These are phyloP conservation scores for Terana coerulea DNA, from an alignment of 768 basidiomycete genomes.

Conservation along the genomic window DNA sequence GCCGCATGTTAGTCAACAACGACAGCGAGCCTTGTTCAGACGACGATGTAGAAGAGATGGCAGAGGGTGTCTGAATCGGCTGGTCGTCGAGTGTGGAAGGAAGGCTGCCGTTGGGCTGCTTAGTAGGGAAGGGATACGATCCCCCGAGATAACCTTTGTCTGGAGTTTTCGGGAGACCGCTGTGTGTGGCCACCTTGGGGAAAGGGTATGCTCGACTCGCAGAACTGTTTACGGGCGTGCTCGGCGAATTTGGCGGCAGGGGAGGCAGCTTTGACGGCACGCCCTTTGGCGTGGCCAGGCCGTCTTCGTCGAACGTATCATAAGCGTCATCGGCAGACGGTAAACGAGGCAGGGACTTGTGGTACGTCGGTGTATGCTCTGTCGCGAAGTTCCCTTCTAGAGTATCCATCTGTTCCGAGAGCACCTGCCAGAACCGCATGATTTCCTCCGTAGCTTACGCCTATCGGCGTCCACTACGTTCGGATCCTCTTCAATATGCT, in stretches of 20 bases:
- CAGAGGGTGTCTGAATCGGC: not conserved
- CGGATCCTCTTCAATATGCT: conserved; percentile 7
- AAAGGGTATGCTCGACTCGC: not conserved
- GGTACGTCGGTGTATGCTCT: conserved; percentile 19
- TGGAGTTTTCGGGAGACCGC: not conserved
- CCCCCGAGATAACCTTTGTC: not conserved
- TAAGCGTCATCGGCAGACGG: conserved; percentile 55
- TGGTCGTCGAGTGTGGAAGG: not conserved
- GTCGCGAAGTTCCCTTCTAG: conserved; percentile 44
- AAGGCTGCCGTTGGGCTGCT: not conserved
- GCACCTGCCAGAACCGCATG: conserved; percentile 60
- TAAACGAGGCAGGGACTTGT: conserved; percentile 55
- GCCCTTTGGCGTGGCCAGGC: conserved; percentile 19
- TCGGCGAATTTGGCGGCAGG: conserved; percentile 17
- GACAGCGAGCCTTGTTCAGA: conserved; percentile 29
- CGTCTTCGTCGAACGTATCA: conserved; percentile 20
- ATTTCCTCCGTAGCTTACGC: conserved; percentile 56
- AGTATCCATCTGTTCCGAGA: conserved; percentile 57
- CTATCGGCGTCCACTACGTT: conserved; percentile 34
- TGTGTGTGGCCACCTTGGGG: not conserved
- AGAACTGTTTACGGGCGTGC: conserved; percentile 2
- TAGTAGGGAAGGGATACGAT: no score
- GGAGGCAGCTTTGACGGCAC: conserved; percentile 16
- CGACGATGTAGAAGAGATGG: conserved; percentile 14
- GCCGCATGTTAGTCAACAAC: conserved; percentile 47